Percentiles rank a stretch among this genome's conserved stretches.
phyloP scores from a whole-genome alignment of 2,329 filamentous ascomycete genomes.

The Trichoderma sp. region DNA sequence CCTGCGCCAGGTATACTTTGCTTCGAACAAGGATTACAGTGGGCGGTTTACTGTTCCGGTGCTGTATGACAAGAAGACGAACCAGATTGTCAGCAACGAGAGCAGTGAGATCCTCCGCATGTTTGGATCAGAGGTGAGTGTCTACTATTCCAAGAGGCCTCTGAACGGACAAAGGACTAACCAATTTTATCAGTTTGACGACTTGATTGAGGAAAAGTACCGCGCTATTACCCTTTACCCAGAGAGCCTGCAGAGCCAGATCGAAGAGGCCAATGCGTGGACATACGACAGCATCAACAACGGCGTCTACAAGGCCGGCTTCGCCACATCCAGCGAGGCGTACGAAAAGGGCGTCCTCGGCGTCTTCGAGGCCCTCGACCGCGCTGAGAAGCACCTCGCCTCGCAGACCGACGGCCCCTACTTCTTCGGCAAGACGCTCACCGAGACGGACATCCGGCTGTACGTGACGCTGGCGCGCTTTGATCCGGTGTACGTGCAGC shows the following conservation, averaged over 20 bases:
- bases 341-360: slow-evolving; percentile 73
- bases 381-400: slow-evolving; percentile 69
- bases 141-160: not conserved
- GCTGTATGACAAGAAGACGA: slow-evolving; percentile 75
- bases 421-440: slow-evolving; percentile 74
- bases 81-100: slow-evolving; percentile 87
- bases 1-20: slow-evolving; percentile 79
- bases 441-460: slow-evolving; percentile 80
- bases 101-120: slow-evolving; percentile 91
- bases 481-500: slow-evolving; percentile 80
- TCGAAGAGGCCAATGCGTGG: slow-evolving; percentile 80
- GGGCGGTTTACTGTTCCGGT: slow-evolving; percentile 88
- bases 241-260: slow-evolving; percentile 59
- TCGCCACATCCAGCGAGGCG: slow-evolving; percentile 76
- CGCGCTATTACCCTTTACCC: slow-evolving; percentile 69
- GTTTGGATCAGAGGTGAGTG: slow-evolving; percentile 70
- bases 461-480: slow-evolving; percentile 72
- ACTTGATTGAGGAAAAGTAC: slow-evolving; percentile 61
- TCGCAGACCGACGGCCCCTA: slow-evolving; percentile 58
- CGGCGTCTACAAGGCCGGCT: slow-evolving; percentile 75
- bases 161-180: not conserved
- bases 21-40: slow-evolving; percentile 67
- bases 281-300: slow-evolving; percentile 75
- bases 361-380: slow-evolving; percentile 77
- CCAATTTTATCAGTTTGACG: slow-evolving; percentile 62